These are phyloP conservation scores for Coprinopsis strossmayeri DNA, from an alignment of 768 basidiomycete genomes.

Conservation along the genomic window DNA sequence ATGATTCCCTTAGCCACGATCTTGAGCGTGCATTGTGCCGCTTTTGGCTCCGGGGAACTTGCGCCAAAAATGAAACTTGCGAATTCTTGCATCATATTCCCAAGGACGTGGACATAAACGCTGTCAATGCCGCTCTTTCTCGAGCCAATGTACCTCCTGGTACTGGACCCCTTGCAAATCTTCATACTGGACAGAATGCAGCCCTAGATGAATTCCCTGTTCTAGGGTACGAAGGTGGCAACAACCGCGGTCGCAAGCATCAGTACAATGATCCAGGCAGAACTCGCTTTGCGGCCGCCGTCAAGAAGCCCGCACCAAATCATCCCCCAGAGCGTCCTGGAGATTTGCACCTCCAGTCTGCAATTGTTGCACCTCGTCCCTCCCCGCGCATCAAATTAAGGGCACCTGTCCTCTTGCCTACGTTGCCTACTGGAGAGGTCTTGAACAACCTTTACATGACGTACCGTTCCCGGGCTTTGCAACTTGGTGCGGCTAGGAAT, in stretches of 20 bases:
- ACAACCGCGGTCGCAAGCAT: slow-evolving; percentile 2
- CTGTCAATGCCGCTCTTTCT: slow-evolving; percentile 60
- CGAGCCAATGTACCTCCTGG: slow-evolving; percentile 55
- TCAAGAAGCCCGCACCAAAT: slow-evolving; percentile 58
- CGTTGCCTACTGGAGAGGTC: slow-evolving; percentile 77
- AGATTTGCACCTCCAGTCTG: slow-evolving; percentile 51
- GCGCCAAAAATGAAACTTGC: slow-evolving; percentile 93
- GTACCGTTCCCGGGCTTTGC: slow-evolving; percentile 82
- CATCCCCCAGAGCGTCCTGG: slow-evolving; percentile 11
- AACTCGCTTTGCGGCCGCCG: slow-evolving; percentile 86
- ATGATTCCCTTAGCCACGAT: slow-evolving; percentile 60
- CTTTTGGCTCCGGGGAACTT: slow-evolving; percentile 97
- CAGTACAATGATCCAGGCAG: slow-evolving; percentile 73
- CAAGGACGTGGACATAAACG: slow-evolving; percentile 73
- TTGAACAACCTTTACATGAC: slow-evolving; percentile 81
- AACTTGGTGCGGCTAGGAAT: slow-evolving; percentile 90
- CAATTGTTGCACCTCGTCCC: slow-evolving; percentile 71
- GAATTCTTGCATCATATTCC: slow-evolving; percentile 94
- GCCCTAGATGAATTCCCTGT: slow-evolving; percentile 70
- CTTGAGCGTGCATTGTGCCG: slow-evolving; percentile 90
- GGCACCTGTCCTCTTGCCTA: slow-evolving; percentile 79
- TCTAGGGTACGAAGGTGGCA: slow-evolving; percentile 44
- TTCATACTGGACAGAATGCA: slow-evolving; percentile 32
- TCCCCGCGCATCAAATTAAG: slow-evolving; percentile 84
- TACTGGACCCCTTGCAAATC: slow-evolving; percentile 24